Conservation (phyloP, 768 basidiomycete species). For the Trametes cingulata region DNA sequence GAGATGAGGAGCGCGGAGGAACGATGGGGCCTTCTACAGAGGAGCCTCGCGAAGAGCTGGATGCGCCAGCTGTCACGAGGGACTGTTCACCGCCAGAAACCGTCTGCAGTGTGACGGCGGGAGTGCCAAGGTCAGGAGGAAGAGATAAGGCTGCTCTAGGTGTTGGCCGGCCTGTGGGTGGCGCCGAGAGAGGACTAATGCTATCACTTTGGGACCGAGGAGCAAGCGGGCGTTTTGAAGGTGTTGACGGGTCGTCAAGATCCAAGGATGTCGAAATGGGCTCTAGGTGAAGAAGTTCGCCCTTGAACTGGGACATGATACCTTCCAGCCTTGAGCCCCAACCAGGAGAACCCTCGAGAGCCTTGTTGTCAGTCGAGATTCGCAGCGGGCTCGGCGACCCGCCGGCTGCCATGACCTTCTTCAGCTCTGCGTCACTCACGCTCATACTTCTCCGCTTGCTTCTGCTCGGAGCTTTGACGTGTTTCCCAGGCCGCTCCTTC, state of each 20-base stretch:
- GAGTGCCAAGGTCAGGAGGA: slow-evolving; percentile 21
- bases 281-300: slow-evolving; percentile 68
- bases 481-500: slow-evolving; percentile 22
- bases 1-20: slow-evolving; percentile 53
- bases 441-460: slow-evolving; percentile 72
- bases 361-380: slow-evolving; percentile 40
- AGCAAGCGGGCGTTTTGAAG: slow-evolving; percentile 42
- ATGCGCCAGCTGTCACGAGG: slow-evolving; percentile 17
- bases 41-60: slow-evolving; percentile 10
- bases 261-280: slow-evolving; percentile 55
- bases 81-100: slow-evolving; percentile 22
- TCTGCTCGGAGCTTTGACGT: slow-evolving; percentile 30
- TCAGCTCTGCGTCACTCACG: slow-evolving; percentile 62
- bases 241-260: slow-evolving; percentile 65
- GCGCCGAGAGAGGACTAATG: slow-evolving; percentile 15
- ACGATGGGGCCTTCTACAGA: slow-evolving; percentile 40
- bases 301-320: slow-evolving; percentile 72
- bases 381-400: slow-evolving; percentile 41
- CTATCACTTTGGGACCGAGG: slow-evolving; percentile 29
- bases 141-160: slow-evolving; percentile 15
- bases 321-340: slow-evolving; percentile 57
- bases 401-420: slow-evolving; percentile 41
- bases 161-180: slow-evolving; percentile 7
- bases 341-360: slow-evolving; percentile 30
- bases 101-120: slow-evolving; percentile 27